These are phyloP conservation scores for Thermothelomyces thermophilus DNA, from an alignment of 2,329 filamentous ascomycete species.

Conservation along the genomic window DNA sequence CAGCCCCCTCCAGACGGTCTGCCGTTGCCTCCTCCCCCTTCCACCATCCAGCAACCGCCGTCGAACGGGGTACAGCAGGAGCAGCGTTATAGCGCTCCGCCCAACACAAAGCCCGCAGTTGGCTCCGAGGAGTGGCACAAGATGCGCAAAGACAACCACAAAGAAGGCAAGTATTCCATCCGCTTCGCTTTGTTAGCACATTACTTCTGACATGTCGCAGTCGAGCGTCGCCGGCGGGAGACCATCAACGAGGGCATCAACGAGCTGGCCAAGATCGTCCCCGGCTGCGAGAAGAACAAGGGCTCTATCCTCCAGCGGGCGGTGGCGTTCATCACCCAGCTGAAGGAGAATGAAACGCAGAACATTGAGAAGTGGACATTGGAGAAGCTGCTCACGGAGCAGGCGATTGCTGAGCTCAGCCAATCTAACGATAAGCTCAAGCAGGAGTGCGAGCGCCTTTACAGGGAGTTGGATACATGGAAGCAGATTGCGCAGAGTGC, in stretches of 20 bases:
- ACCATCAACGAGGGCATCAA: slow-evolving; percentile 99
- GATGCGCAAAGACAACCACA: slow-evolving; percentile 94
- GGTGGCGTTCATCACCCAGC: slow-evolving; percentile 86
- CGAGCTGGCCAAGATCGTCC: slow-evolving; percentile 94
- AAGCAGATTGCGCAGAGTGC: slow-evolving; percentile 61
- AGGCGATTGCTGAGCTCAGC: slow-evolving; percentile 82
- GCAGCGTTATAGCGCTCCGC: slow-evolving; percentile 37
- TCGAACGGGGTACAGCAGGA: slow-evolving; percentile 36
- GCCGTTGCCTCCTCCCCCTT: slow-evolving; percentile 17
- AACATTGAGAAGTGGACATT: slow-evolving; percentile 93
- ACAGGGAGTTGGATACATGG: slow-evolving; percentile 72
- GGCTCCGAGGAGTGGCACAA: slow-evolving; percentile 98
- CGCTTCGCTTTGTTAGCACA: no score
- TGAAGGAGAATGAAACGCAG: slow-evolving; percentile 88
- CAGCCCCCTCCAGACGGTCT: slow-evolving; percentile 31
- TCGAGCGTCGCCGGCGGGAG: slow-evolving; percentile 91
- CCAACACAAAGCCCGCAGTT: slow-evolving; percentile 67
- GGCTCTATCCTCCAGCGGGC: slow-evolving; percentile 91
- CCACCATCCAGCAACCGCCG: slow-evolving; percentile 25
- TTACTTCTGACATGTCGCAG: slow-evolving; percentile 39
- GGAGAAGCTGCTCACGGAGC: slow-evolving; percentile 83
- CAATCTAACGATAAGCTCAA: slow-evolving; percentile 83
- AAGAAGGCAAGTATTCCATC: slow-evolving; percentile 67
- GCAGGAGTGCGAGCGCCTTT: slow-evolving; percentile 68
- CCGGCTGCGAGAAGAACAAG: slow-evolving; percentile 98